phyloP scores from a whole-genome alignment of 805 yeast species.

The Teunomyces gatunensis region DNA sequence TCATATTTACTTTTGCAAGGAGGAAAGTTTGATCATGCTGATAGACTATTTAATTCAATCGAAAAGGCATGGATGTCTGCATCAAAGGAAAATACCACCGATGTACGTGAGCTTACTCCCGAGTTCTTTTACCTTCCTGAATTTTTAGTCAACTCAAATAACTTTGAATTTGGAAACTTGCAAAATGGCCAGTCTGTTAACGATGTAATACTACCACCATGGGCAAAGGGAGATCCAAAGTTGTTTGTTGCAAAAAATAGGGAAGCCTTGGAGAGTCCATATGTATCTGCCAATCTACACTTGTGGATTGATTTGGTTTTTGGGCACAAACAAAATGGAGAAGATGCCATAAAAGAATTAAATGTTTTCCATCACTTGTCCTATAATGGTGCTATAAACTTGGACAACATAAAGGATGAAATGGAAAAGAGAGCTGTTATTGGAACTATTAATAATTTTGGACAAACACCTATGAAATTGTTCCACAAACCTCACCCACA shows the following conservation, averaged over 20 bases:
- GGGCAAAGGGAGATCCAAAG: constrained; percentile 80
- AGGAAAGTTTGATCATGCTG: constrained; percentile 87
- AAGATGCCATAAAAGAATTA: constrained; percentile 58
- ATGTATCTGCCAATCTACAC: constrained; percentile 72
- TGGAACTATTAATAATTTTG: constrained; percentile 87
- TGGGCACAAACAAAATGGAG: constrained; percentile 77
- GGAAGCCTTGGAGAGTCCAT: constrained; percentile 80
- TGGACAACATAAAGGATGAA: constrained; percentile 71
- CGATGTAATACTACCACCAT: constrained; percentile 72
- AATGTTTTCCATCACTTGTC: constrained; percentile 85
- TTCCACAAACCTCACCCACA: constrained; percentile 67
- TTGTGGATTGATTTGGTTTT: constrained; percentile 85
- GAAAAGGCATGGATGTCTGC: constrained; percentile 82
- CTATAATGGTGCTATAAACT: constrained; percentile 78
- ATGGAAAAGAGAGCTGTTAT: constrained; percentile 72
- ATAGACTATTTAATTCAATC: constrained; percentile 71
- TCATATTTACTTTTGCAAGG: constrained; percentile 79
- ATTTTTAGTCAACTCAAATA: constrained; percentile 62
- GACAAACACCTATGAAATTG: constrained; percentile 80
- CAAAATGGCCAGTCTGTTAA: constrained; percentile 61
- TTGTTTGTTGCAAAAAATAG: constrained; percentile 72
- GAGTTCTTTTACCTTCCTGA: constrained; percentile 85
- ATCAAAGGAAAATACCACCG: constrained; percentile 75
- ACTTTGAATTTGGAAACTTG: constrained; percentile 65
- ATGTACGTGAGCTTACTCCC: constrained; percentile 83